Evolutionary conservation across 345 rosid species (phyloP).

Genomic region (Pistacia integerrima): DNA sequence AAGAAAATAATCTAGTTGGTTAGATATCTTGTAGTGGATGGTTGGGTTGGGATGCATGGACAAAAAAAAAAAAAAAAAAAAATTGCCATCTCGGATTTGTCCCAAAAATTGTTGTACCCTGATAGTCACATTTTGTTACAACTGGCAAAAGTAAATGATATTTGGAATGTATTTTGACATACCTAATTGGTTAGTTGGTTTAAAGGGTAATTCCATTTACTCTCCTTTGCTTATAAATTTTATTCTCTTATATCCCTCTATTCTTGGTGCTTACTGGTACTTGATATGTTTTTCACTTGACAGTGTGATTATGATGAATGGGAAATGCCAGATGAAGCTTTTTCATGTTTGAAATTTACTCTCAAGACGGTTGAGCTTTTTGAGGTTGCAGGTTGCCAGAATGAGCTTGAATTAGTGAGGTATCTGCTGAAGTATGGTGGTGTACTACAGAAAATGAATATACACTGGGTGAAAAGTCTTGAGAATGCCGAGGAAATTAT

Average conservation of each 20-base stretch:
- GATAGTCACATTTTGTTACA: no score
- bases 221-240: background rate
- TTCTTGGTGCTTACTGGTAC: background rate
- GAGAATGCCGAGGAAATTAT: background rate
- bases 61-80: no score
- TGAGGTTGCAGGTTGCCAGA: background rate
- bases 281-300: background rate
- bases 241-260: no score
- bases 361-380: conserved; percentile 1
- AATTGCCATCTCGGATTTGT: no score
- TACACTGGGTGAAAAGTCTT: background rate
- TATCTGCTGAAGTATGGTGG: background rate
- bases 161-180: no score
- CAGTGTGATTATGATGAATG: background rate
- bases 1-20: no score
- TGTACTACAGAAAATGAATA: background rate
- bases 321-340: background rate
- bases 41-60: no score
- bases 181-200: no score
- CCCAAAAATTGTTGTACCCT: no score
- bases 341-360: conserved; percentile 4
- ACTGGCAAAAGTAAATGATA: no score
- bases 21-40: no score
- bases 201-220: background rate
- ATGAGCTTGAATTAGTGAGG: background rate